A percentile compares a stretch with the other conserved stretches of the same genome.
phyloP scores from a whole-genome alignment of 208 protist species.

The Leishmania turanica region DNA sequence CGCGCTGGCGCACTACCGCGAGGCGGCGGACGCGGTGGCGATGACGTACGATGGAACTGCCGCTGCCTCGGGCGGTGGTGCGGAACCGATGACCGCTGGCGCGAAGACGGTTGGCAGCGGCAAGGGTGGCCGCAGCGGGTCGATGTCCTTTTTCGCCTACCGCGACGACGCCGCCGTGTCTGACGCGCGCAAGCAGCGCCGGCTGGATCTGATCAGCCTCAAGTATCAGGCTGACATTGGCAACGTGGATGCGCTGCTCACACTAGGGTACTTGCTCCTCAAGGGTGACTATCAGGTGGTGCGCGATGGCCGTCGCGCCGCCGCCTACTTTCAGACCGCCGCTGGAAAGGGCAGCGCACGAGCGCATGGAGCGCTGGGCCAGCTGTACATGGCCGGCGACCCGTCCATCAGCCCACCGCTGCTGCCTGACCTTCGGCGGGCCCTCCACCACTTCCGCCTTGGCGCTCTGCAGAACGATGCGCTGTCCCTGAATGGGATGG shows the following conservation, averaged over 20 bases:
- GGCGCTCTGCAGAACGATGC: conserved; percentile 50
- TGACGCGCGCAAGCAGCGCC: conserved; percentile 16
- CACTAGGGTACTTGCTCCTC: conserved; percentile 65
- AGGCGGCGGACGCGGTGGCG: conserved; percentile 74
- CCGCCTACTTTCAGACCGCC: conserved; percentile 50
- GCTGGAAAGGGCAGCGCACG: conserved; percentile 28
- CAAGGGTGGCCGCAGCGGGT: conserved; percentile 8
- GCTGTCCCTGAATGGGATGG: conserved; percentile 77
- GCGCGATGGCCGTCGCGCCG: conserved; percentile 46
- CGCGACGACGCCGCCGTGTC: conserved; percentile 27
- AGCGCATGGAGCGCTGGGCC: conserved; percentile 65
- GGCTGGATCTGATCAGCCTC: conserved; percentile 39
- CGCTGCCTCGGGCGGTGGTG: conserved; percentile 11
- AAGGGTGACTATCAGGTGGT: conserved; percentile 49
- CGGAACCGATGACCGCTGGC: neutral
- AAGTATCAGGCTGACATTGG: conserved; percentile 65
- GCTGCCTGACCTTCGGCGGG: conserved; percentile 49
- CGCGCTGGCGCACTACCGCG: conserved; percentile 64
- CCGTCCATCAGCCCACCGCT: conserved; percentile 36
- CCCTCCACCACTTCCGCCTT: conserved; percentile 62
- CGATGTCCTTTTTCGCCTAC: conserved; percentile 29
- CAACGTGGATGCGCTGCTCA: conserved; percentile 42
- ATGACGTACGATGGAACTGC: conserved; percentile 60
- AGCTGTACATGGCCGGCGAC: conserved; percentile 72
- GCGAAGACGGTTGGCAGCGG: conserved; percentile 19